Conservation (phyloP, 352 stramenopile genomes). For the Globisporangium irregulare region DNA sequence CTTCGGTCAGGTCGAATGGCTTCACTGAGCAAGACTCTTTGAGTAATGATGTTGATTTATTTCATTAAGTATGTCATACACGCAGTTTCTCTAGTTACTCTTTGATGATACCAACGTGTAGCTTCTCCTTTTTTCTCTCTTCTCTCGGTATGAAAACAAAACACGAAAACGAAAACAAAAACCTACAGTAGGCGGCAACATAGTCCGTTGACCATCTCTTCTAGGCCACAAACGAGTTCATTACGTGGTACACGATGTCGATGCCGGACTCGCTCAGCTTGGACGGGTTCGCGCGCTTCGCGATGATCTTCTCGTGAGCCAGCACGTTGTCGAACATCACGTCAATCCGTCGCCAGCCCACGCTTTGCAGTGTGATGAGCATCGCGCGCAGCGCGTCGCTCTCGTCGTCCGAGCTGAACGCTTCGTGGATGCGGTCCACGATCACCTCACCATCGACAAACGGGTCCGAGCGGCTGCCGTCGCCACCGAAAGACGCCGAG, state of each 20-base stretch:
- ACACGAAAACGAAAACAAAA: background rate
- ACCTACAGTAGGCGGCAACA: background rate
- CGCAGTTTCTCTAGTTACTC: conserved; percentile 4
- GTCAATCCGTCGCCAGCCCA: conserved; percentile 72
- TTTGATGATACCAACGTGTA: conserved; percentile 1
- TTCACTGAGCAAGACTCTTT: background rate
- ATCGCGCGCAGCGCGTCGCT: conserved; percentile 70
- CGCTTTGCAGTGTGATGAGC: conserved; percentile 69
- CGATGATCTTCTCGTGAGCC: conserved; percentile 80
- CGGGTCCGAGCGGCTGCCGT: conserved; percentile 34
- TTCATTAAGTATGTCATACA: conserved; percentile 3
- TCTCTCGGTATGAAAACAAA: background rate
- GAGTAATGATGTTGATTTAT: background rate
- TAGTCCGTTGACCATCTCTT: background rate
- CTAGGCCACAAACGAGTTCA: conserved; percentile 66
- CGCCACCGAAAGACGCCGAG: conserved; percentile 16
- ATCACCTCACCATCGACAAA: conserved; percentile 55
- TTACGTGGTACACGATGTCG: conserved; percentile 74
- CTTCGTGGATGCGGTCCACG: conserved; percentile 61
- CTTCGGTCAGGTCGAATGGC: conserved; percentile 25
- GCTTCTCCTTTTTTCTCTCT: background rate
- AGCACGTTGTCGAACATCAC: conserved; percentile 66
- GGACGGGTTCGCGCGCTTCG: conserved; percentile 56
- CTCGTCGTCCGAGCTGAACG: conserved; percentile 59
- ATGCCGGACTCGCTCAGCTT: conserved; percentile 60